Evolutionary conservation across 1,284 basidiomycete genomes (phyloP).

Genomic region (Retiboletus fuscus): DNA sequence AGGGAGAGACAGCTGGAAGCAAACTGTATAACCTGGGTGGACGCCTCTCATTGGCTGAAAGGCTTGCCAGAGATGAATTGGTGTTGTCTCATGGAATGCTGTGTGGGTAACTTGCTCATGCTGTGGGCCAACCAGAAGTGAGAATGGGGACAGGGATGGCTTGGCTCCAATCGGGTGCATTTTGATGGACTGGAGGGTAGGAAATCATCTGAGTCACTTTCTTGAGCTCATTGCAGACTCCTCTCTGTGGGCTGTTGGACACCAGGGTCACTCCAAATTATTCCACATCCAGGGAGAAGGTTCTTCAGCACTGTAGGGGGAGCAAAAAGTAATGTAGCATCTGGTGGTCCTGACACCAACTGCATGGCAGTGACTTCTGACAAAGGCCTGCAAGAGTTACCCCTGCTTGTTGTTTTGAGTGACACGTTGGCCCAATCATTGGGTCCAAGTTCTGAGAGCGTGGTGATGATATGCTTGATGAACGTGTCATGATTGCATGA

Average conservation of each 20-base stretch:
- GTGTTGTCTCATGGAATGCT: background rate
- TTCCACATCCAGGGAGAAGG: background rate
- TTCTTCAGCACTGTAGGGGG: background rate
- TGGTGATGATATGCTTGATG: background rate
- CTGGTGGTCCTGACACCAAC: background rate
- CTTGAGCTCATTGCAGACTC: background rate
- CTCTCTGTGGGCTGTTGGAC: background rate
- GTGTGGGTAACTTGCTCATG: background rate
- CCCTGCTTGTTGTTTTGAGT: no score
- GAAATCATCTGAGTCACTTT: background rate
- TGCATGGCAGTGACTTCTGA: background rate
- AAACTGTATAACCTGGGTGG: no score
- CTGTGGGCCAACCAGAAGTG: background rate
- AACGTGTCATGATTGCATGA: background rate
- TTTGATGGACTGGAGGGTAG: slow-evolving; percentile 1
- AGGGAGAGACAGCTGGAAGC: no score
- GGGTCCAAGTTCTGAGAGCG: background rate
- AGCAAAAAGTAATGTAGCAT: background rate
- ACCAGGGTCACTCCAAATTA: background rate
- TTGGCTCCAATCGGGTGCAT: background rate
- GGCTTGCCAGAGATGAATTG: no score
- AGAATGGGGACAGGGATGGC: background rate
- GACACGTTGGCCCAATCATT: background rate
- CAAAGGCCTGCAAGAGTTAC: no score
- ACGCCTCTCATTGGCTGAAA: no score